Percentiles rank a stretch among this genome's conserved stretches.
Conservation (phyloP, 2,329 filamentous ascomycete genomes). For the Shiraia bambusicola region DNA sequence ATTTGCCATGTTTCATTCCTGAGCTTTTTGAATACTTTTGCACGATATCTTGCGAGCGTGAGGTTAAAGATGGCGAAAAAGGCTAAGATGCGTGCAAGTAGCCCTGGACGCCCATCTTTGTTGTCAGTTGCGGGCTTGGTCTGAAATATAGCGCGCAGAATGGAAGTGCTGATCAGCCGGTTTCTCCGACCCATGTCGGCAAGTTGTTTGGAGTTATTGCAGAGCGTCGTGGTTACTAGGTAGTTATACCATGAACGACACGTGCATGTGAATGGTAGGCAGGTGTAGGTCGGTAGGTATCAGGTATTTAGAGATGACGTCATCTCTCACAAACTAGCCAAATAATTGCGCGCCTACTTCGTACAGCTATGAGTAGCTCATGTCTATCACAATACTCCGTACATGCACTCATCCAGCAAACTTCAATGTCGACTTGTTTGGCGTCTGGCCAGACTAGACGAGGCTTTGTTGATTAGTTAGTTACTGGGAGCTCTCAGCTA, state of each 20-base stretch:
- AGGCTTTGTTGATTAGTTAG: constrained; percentile 3
- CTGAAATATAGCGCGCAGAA: constrained; percentile 40
- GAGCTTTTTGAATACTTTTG: constrained; percentile 54
- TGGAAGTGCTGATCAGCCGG: constrained; percentile 41
- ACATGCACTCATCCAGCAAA: no score
- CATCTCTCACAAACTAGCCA: not conserved
- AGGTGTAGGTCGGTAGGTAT: not conserved
- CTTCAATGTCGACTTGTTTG: no score
- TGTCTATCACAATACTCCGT: no score
- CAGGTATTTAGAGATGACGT: constrained; percentile 8
- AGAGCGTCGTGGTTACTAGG: not conserved
- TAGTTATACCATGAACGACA: no score
- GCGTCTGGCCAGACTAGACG: not conserved
- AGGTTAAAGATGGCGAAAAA: constrained; percentile 59
- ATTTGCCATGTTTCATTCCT: constrained; percentile 57
- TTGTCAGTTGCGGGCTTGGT: constrained; percentile 19
- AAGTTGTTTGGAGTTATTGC: constrained; percentile 1
- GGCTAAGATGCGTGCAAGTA: constrained; percentile 50
- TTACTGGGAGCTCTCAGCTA: no score
- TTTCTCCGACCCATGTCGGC: constrained; percentile 40
- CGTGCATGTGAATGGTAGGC: not conserved
- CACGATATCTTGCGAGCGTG: constrained; percentile 50
- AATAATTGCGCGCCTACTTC: no score
- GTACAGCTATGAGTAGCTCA: no score
- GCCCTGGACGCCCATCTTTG: constrained; percentile 21